A percentile compares a stretch with the other conserved stretches of the same genome.
Evolutionary conservation across 208 protist genomes (phyloP).

Genomic region (Crithidia thermophila): DNA sequence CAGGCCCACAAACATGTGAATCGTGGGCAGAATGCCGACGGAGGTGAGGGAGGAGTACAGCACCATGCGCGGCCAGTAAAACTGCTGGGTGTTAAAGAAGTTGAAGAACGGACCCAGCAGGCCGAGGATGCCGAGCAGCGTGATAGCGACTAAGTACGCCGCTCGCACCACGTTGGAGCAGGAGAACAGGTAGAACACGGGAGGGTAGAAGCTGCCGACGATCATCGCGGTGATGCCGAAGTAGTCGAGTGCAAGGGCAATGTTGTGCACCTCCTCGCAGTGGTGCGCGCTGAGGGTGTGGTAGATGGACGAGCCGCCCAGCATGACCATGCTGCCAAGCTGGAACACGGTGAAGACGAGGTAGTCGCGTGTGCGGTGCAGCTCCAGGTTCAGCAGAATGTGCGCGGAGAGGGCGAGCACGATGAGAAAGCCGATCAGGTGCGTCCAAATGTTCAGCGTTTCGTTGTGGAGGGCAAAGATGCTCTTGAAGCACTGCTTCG

Average conservation of each 20-base stretch:
- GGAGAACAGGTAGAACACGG: slow-evolving; percentile 80
- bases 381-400: slow-evolving; percentile 39
- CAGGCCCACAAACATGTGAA: slow-evolving; percentile 63
- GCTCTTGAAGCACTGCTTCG: slow-evolving; percentile 60
- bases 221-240: slow-evolving; percentile 87
- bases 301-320: slow-evolving; percentile 71
- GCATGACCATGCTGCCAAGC: slow-evolving; percentile 71
- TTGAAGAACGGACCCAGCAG: slow-evolving; percentile 75
- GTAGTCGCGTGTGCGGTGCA: slow-evolving; percentile 30
- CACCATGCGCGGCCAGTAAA: slow-evolving; percentile 54
- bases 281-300: slow-evolving; percentile 74
- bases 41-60: slow-evolving; percentile 79
- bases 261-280: slow-evolving; percentile 50
- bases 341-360: slow-evolving; percentile 74
- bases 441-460: slow-evolving; percentile 86
- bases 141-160: slow-evolving; percentile 70
- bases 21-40: slow-evolving; percentile 62
- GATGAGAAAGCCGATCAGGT: slow-evolving; percentile 73
- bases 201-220: slow-evolving; percentile 80
- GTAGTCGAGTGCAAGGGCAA: slow-evolving; percentile 77
- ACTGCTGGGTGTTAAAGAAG: slow-evolving; percentile 53
- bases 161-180: slow-evolving; percentile 62
- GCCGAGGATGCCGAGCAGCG: slow-evolving; percentile 65
- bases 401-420: slow-evolving; percentile 55
- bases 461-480: slow-evolving; percentile 86